These are phyloP conservation scores for Paulownia fortunei DNA, from an alignment of 257 asterid species.

Conservation along the genomic window DNA sequence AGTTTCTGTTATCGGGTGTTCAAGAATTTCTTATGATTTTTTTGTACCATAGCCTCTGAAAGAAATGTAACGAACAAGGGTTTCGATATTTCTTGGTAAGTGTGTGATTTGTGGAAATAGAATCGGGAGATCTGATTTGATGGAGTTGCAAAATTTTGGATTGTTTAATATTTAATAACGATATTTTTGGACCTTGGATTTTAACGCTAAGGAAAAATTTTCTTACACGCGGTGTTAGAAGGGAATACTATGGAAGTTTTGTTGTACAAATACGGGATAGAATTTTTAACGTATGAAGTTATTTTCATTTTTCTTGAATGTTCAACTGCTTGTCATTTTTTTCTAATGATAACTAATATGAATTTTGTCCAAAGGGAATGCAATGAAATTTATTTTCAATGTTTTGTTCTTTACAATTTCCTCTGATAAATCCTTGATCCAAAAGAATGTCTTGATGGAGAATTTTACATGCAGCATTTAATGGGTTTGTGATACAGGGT, in stretches of 20 bases:
- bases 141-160: not conserved
- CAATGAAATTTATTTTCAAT: not conserved
- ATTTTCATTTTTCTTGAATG: not conserved
- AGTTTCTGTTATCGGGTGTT: not conserved
- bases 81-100: not conserved
- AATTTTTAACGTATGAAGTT: not conserved
- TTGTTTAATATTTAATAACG: not conserved
- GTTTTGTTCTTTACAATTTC: not conserved
- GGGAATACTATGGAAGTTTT: not conserved
- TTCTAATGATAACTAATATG: not conserved
- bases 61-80: not conserved
- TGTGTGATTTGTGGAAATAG: conserved; percentile 7
- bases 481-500: conserved; percentile 33
- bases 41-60: not conserved
- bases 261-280: not conserved
- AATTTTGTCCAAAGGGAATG: not conserved
- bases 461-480: not conserved
- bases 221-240: not conserved
- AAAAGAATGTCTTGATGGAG: not conserved
- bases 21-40: not conserved
- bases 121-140: not conserved
- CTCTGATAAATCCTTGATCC: conserved; percentile 2
- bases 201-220: not conserved
- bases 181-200: not conserved
- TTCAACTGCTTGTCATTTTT: not conserved